Evolutionary conservation across 805 yeast genomes (phyloP), one percentile per base, ranked within the genome.

Genomic region (Kuraishia piskuri): DNA sequence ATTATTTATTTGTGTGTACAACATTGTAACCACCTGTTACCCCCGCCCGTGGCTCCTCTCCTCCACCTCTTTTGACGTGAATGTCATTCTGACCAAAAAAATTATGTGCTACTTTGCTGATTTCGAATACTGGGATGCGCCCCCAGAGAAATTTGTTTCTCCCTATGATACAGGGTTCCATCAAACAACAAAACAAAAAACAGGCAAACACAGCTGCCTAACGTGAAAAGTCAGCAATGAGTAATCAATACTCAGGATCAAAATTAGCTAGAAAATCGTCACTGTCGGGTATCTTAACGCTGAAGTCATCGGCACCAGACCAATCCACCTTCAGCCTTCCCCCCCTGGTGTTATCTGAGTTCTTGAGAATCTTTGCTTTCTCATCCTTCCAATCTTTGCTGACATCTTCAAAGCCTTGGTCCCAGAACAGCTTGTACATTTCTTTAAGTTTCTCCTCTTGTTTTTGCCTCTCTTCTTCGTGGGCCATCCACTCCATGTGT

Each of bases 401-500:
- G 51, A 87, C 89, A 65, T 86, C 89, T 59, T 82, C 85, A 63
- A 87, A 91, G 1, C 94, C 96, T 53, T 78, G 74, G 58, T 78
- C 80, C 89, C 92, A 90, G 22, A 84, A 81, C 61, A 78, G 80
- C 58, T 84, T 79, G 69, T 84, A 87, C 36, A 83, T 80, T 59
- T 79, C 82, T 67, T 78, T 80, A 55, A 83, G 73, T 66, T 79
- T 80, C 49, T 79, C 80, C 62, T 83, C 84, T 63, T 83, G 87
- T 56, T 76, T 71, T 59, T 76, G 78, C 59, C 89, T 76, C 25
- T 78, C 73, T 64, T 87, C 94, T 68, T 86, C 92, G 63, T 83
- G 78, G 1, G 90, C 92, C 87, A 87, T 81, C 91, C 91, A 86
- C 63, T 85, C 91, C 91, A 87, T 86, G 63, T 76, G 80, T 55